A percentile compares a stretch with the other conserved stretches of the same genome.
Evolutionary conservation across 2,329 filamentous ascomycete genomes (phyloP).

Genomic region (Colletotrichum truncatum): DNA sequence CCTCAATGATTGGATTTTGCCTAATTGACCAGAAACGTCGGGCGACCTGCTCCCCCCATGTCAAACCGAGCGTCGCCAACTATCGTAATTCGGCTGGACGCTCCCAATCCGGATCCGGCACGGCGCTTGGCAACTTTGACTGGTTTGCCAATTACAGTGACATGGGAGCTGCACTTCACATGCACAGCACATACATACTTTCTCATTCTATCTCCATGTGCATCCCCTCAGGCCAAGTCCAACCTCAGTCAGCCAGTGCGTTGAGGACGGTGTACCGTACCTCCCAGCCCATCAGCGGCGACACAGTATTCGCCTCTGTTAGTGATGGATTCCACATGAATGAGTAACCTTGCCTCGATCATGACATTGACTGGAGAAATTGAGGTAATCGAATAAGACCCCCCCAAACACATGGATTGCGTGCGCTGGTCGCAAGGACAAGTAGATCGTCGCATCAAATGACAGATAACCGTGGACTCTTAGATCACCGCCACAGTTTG

Average conservation of each 20-base stretch:
- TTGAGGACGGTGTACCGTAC: background rate
- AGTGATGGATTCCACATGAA: background rate
- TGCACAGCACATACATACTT: slow-evolving; percentile 5
- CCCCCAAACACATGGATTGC: too few species aligned
- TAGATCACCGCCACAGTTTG: background rate
- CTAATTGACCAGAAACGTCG: background rate
- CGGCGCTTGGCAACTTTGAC: slow-evolving; percentile 22
- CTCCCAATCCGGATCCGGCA: slow-evolving; percentile 27
- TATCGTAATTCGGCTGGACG: slow-evolving; percentile 16
- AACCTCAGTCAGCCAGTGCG: background rate
- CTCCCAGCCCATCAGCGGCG: background rate
- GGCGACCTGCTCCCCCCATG: too few species aligned
- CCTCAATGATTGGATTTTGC: background rate
- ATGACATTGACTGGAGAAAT: background rate
- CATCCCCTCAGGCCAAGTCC: background rate
- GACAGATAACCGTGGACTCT: slow-evolving; percentile 3
- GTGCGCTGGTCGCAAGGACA: too few species aligned
- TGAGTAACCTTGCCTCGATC: background rate
- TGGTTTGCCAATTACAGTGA: slow-evolving; percentile 1
- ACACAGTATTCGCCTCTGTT: background rate
- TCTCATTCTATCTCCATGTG: too few species aligned
- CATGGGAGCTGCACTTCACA: background rate
- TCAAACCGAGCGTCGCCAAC: background rate
- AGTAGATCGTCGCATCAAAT: slow-evolving; percentile 8
- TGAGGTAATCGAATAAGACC: background rate